Percentiles rank a stretch among this genome's conserved stretches.
Evolutionary conservation across 2,329 filamentous ascomycete genomes (phyloP).

Genomic region (Colletotrichum lentis): DNA sequence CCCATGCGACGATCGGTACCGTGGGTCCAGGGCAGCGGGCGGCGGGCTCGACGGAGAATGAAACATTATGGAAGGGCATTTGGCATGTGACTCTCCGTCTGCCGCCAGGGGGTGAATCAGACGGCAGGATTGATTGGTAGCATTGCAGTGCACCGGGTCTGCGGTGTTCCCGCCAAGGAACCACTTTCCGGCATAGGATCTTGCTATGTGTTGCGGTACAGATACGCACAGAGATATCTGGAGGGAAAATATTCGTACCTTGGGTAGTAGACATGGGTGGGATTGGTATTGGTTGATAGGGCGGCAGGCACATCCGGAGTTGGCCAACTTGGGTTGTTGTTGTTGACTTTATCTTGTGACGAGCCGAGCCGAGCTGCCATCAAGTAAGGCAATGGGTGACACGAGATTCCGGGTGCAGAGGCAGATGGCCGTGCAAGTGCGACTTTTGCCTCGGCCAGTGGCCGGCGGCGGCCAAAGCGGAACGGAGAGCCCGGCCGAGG

Average conservation of each 20-base stretch:
- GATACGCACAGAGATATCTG: no score
- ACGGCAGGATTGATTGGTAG: not conserved
- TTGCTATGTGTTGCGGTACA: no score
- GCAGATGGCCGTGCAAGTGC: not conserved
- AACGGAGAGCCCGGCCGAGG: constrained; percentile 35
- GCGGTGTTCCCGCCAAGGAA: constrained; percentile 7
- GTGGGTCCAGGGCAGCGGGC: constrained; percentile 3
- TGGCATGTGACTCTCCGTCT: constrained; percentile 34
- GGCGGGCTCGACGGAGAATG: not conserved
- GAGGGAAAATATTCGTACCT: no score
- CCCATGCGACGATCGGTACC: constrained; percentile 28
- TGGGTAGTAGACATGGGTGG: no score
- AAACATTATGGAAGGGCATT: constrained; percentile 19
- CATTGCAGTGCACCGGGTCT: constrained; percentile 21
- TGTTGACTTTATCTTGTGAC: constrained; percentile 8
- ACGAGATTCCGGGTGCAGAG: no score
- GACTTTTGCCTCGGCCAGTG: constrained; percentile 31
- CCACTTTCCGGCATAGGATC: constrained; percentile 10
- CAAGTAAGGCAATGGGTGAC: not conserved
- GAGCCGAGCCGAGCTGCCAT: constrained; percentile 25
- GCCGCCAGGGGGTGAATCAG: constrained; percentile 9
- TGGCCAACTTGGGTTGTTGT: constrained; percentile 18
- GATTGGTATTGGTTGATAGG: not conserved
- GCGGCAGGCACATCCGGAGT: constrained; percentile 2
- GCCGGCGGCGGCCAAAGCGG: not conserved